Conservation (phyloP, 2,329 filamentous ascomycete species). For the Aureobasidium sp. region DNA sequence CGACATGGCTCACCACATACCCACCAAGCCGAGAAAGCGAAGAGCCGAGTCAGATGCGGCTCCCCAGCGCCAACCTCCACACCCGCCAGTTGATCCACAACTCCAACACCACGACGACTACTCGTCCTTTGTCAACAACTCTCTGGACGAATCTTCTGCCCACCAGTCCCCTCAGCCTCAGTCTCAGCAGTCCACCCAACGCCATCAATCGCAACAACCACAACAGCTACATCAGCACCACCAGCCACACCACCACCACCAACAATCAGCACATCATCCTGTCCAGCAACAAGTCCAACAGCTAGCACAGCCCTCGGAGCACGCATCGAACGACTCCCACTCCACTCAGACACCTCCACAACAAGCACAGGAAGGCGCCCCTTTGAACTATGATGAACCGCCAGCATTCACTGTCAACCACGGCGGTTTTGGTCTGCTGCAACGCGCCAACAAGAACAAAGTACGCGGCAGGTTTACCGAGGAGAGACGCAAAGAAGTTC, state of each 20-base stretch:
- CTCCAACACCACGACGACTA: constrained; percentile 16
- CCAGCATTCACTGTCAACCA: constrained; percentile 29
- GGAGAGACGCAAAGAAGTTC: constrained; percentile 51
- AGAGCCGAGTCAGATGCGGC: constrained; percentile 6
- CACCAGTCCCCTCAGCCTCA: background rate
- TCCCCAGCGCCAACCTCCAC: background rate
- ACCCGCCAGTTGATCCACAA: constrained; percentile 8
- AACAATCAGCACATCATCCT: background rate
- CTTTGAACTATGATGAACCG: constrained; percentile 23
- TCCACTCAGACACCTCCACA: background rate
- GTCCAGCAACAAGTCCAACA: constrained; percentile 11
- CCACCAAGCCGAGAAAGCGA: constrained; percentile 2
- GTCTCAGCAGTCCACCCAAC: background rate
- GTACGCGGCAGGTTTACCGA: constrained; percentile 52
- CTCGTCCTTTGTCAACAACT: constrained; percentile 3
- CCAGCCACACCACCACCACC: constrained; percentile 9
- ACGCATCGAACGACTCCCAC: background rate
- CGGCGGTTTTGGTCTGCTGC: constrained; percentile 17
- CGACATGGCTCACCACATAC: background rate
- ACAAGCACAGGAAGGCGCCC: background rate
- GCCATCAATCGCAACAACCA: background rate
- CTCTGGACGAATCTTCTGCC: background rate
- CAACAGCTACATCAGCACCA: background rate
- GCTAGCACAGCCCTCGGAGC: background rate
- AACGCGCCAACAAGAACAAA: constrained; percentile 37